Base-by-base conservation (phyloP, 2,329 filamentous ascomycete species). In the Hypoxylon sp. region DNA sequence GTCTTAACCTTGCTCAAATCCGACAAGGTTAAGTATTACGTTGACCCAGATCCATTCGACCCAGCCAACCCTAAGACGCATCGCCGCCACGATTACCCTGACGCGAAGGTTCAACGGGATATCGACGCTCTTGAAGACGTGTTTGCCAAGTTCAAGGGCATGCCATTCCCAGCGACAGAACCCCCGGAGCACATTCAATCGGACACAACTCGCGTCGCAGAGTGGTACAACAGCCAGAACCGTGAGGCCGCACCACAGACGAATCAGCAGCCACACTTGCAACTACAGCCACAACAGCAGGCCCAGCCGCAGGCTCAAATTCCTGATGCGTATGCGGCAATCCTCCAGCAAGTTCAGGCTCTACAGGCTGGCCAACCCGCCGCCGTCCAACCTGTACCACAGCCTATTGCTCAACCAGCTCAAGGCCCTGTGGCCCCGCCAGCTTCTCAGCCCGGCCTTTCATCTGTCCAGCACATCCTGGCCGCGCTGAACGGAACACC, bases 141-240 rank as follows among this genome's bases (percentile, higher is more conserved):
- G 0, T 81, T 81, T 2, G 81, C 80, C 33, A 75, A 79, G 42
- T 75, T 88, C 7, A 80, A 80, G 49, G 80, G 80, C 59, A 83
- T 84, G 66, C 81, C 85, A 6, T 86, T 81, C 66, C 87, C 86
- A 13, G 78, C 86, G 1, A 83, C 75, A 1, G 82, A 85, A 48
- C 85, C 88, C 2, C 86, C 88, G 0, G 82, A 83, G 17, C 88
- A 86, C 82, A 82, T 89, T 70, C 78, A 77, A 8, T 78, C 83
- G 22, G 81, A 85, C 33, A 76, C 82, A 2, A 83, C 83, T 33
- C 82, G 82, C 67, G 79, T 84, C 0, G 82, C 83, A 8, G 83
- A 87, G 68, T 90, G 87, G 87, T 85, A 83, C 79, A 77, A 82
- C 10, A 86, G 85, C 0, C 85, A 83, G 68, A 81, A 82, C 61